phyloP scores from a whole-genome alignment of 352 stramenopile species.

The Phytophthora agathidicida region DNA sequence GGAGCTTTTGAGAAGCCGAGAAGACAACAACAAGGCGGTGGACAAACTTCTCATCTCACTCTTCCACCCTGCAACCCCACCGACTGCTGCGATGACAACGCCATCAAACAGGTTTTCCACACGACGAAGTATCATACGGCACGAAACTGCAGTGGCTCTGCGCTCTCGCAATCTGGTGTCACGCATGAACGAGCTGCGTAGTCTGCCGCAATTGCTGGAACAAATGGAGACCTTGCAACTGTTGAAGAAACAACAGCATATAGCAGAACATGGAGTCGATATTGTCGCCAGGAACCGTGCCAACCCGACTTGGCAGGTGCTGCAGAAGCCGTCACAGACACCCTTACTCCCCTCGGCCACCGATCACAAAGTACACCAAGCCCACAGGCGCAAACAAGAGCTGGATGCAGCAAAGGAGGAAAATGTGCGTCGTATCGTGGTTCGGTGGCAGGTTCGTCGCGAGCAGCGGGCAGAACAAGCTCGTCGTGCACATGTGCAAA shows the following conservation, averaged over 20 bases:
- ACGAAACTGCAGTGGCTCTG: slow-evolving; percentile 58
- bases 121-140: slow-evolving; percentile 49
- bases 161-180: slow-evolving; percentile 57
- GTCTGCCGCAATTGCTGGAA: slow-evolving; percentile 55
- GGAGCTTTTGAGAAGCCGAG: slow-evolving; percentile 32
- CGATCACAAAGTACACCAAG: slow-evolving; percentile 56
- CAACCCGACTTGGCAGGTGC: slow-evolving; percentile 34
- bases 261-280: slow-evolving; percentile 51
- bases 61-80: slow-evolving; percentile 32
- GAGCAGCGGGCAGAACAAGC: slow-evolving; percentile 38
- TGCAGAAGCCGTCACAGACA: slow-evolving; percentile 60
- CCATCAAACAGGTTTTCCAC: slow-evolving; percentile 37
- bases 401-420: slow-evolving; percentile 51
- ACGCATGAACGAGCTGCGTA: slow-evolving; percentile 62
- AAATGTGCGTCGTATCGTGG: slow-evolving; percentile 38
- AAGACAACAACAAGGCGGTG: slow-evolving; percentile 51
- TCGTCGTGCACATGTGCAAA: slow-evolving; percentile 47
- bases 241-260: slow-evolving; percentile 45
- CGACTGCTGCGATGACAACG: slow-evolving; percentile 1
- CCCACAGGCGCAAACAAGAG: slow-evolving; percentile 56
- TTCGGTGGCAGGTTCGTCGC: slow-evolving; percentile 61
- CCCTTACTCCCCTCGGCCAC: slow-evolving; percentile 59
- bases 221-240: slow-evolving; percentile 45
- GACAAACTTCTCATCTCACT: slow-evolving; percentile 49
- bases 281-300: slow-evolving; percentile 58